These are phyloP conservation scores for Fusarium illudens DNA, from an alignment of 2,329 filamentous ascomycete species.

Conservation along the genomic window DNA sequence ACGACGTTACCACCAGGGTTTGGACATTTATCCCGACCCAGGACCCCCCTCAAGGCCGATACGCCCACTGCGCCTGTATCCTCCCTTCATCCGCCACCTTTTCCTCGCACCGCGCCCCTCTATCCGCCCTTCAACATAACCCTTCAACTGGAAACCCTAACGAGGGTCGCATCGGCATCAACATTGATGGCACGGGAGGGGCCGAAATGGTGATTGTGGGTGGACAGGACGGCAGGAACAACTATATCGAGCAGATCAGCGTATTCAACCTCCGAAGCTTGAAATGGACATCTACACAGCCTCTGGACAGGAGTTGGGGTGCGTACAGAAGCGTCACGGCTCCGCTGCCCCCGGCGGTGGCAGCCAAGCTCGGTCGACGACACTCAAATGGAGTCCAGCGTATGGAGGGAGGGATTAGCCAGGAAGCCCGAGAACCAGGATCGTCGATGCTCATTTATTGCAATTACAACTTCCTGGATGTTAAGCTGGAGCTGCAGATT, in stretches of 20 bases:
- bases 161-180: conserved; percentile 86
- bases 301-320: conserved; percentile 90
- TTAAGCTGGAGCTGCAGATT: conserved; percentile 93
- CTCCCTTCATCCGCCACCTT: conserved; percentile 89
- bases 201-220: conserved; percentile 98
- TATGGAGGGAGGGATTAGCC: conserved; percentile 58
- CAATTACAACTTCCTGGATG: conserved; percentile 98
- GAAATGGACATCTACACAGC: conserved; percentile 92
- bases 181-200: conserved; percentile 88
- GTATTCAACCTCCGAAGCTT: conserved; percentile 96
- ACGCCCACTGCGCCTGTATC: conserved; percentile 95
- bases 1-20: conserved; percentile 80
- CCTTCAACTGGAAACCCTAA: conserved; percentile 84
- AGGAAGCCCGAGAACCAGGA: conserved; percentile 64
- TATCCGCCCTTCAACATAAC: conserved; percentile 90
- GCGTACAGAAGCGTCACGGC: conserved; percentile 96
- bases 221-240: conserved; percentile 95
- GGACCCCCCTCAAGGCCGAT: conserved; percentile 89
- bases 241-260: conserved; percentile 98
- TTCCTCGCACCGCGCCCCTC: conserved; percentile 81
- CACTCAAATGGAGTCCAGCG: conserved; percentile 53
- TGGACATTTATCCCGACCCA: conserved; percentile 87
- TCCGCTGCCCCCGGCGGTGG: conserved; percentile 74
- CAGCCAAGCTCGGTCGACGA: conserved; percentile 72
- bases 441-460: conserved; percentile 95